Evolutionary conservation across 768 basidiomycete genomes (phyloP), one percentile per base, ranked within the genome.

Genomic region (Pulveroboletus sp.): DNA sequence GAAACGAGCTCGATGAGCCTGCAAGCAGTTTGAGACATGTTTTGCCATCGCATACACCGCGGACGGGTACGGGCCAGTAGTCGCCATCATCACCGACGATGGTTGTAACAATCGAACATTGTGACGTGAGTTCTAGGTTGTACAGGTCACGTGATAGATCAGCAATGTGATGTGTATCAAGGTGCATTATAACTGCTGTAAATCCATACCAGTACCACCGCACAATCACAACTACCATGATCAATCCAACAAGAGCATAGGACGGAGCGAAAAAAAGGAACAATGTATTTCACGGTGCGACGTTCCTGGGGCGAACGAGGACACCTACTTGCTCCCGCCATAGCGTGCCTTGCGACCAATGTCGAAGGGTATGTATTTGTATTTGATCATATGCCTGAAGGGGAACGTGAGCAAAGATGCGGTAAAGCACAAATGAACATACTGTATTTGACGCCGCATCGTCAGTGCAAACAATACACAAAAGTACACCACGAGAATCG

Each of bases 301-400:
- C 9, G 40, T 23, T 34, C 20, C 10, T 16, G 19, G 16, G 23
- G 36, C 16, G 36, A 43, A 36, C 31, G 46, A 32, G 25, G 27
- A 10, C 12, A 19, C 17, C 55, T 64, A 84, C 63, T 78, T 79
- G 51, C 72, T 58, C 45, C 74, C 72, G 41, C 90, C 89, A 56
- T 94, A 97, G 38, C 89, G 83, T 49, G 89, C 76, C 74, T 97
- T 97, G 63, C 93, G 87, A 25, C 94, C 95, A 51, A 97, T 78
- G 64, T 97, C 95, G 70, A 94, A 97, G 20, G 94, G 94, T 51
- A 94, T 75, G 71, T 94, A 97, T 67, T 92, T 92, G 76, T 97
- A 98, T 70, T 97, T 97, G 75, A 97, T 87, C 95, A 98, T 98
- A 70, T 99, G 95, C 61, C 92, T 94, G 61, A 45, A n/a, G 40